Evolutionary conservation across 1,284 basidiomycete species (phyloP), one percentile per base, ranked within the genome.

Genomic region (Moesziomyces antarcticus): DNA sequence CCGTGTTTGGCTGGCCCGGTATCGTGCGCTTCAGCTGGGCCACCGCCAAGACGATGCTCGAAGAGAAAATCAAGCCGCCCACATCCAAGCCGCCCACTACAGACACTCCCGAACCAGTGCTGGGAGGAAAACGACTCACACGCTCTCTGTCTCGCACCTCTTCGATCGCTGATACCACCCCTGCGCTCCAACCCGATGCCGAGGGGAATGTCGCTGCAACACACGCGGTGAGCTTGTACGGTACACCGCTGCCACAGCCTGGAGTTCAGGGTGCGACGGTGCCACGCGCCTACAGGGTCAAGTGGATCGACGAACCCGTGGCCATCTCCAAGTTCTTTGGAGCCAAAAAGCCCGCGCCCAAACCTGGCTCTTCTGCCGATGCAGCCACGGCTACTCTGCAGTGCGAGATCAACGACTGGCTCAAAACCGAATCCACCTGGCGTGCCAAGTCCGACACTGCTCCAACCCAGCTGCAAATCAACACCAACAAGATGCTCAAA

Each of bases 1-100:
- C 91, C 1, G 91, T 94, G 1, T 99, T 99, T 83, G 96, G 96
- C 3, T 97, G 91, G 83, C 94, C 95, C 0, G 91, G 90, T 13
- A 86, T 98, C 47, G 94, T 91, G 5, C 89, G 97, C 14, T 99
- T 99, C 86, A 95, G 93, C 8, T 99, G 96, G 96, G 91, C 92
- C 1, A 97, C 96, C 0, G 90, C 95, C 66, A 96, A 95, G 82
- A 89, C 93, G 1, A 85, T 91, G 8, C 86, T 99, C 16, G 93
- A 97, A 46, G 93, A 93, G 14, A 74, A 74, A 25, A 40, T 66
- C 49, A 61, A 62, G 40, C 52, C 46, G 1, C 11, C 65, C 33
- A n/a, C 50, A 14, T 10, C 50, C 24, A 30, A 40, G 9, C 13
- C 16, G 40, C 33, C 35, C 8, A 8, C 43, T 21, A 25, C 45